Evolutionary conservation across 352 stramenopile genomes (phyloP).

Genomic region (Phytophthora capsici): DNA sequence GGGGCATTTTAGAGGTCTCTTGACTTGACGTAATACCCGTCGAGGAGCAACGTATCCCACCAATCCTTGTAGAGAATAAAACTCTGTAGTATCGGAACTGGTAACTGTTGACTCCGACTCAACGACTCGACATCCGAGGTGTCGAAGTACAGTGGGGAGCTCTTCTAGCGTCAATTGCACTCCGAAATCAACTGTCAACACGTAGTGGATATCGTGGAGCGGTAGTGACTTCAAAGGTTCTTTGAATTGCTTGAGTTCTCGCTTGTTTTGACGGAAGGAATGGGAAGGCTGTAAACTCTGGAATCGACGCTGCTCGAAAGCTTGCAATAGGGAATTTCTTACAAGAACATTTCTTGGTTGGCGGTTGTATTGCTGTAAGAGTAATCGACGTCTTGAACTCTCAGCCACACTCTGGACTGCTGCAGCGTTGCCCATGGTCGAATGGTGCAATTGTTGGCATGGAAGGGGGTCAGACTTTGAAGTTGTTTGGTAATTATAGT

Average conservation of each 20-base stretch:
- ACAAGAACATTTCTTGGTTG: constrained; percentile 31
- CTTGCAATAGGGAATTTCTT: constrained; percentile 32
- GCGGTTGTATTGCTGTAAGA: constrained; percentile 46
- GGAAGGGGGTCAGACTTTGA: constrained; percentile 13
- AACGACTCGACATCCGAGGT: constrained; percentile 38
- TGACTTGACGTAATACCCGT: constrained; percentile 30
- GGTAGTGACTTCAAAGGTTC: constrained; percentile 18
- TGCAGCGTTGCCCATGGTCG: constrained; percentile 46
- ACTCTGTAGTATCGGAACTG: constrained; percentile 6
- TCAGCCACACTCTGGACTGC: constrained; percentile 40
- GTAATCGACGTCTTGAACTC: constrained; percentile 39
- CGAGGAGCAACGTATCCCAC: constrained; percentile 38
- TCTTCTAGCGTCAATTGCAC: constrained; percentile 40
- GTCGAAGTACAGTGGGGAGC: constrained; percentile 31
- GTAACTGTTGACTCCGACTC: constrained; percentile 4
- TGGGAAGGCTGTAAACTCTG: constrained; percentile 12
- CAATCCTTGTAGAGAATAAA: constrained; percentile 33
- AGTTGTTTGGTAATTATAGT: constrained; percentile 16
- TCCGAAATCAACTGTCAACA: constrained; percentile 35
- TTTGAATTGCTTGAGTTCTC: neutral
- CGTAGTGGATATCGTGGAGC: constrained; percentile 39
- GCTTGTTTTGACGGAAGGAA: neutral
- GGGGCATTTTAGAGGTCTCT: constrained; percentile 14
- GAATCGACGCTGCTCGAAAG: constrained; percentile 34
- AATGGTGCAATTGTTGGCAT: constrained; percentile 19